A percentile compares a stretch with the other conserved stretches of the same genome.
Conservation (phyloP, 75 land plant species). For the Cupressus sempervirens region DNA sequence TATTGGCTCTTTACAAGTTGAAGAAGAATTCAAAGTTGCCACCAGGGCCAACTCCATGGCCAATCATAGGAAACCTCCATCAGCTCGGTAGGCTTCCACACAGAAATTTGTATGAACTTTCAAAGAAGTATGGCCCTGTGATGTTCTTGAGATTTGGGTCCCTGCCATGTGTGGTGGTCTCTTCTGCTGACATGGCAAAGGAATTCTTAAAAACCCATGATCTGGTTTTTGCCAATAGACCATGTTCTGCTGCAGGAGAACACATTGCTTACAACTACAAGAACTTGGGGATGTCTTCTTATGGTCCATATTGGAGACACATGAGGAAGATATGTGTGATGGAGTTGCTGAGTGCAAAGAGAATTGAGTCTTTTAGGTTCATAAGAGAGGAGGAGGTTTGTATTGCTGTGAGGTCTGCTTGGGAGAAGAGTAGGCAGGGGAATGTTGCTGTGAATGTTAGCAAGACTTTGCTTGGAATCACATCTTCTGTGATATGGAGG, state of each 20-base stretch:
- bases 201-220: constrained; percentile 11
- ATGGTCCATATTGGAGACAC: constrained; percentile 3
- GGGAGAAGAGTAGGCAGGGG: constrained; percentile 4
- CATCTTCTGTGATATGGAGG: constrained; percentile 13
- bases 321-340: constrained; percentile 2
- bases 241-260: not conserved
- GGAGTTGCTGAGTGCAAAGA: constrained; percentile 4
- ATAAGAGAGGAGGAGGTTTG: constrained; percentile 1
- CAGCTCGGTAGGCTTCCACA: constrained; percentile 9
- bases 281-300: not conserved
- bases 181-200: constrained; percentile 5
- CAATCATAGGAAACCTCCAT: constrained; percentile 15
- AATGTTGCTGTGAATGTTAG: constrained; percentile 20
- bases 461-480: constrained; percentile 8
- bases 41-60: constrained; percentile 11
- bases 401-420: not conserved
- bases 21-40: constrained; percentile 4
- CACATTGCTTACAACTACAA: not conserved
- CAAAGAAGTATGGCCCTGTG: constrained; percentile 12
- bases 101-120: not conserved
- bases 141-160: constrained; percentile 16
- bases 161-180: constrained; percentile 11
- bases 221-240: constrained; percentile 4
- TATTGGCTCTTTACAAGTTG: no score
- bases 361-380: not conserved